phyloP scores from a whole-genome alignment of 257 asterid genomes.

The Prunella vulgaris region DNA sequence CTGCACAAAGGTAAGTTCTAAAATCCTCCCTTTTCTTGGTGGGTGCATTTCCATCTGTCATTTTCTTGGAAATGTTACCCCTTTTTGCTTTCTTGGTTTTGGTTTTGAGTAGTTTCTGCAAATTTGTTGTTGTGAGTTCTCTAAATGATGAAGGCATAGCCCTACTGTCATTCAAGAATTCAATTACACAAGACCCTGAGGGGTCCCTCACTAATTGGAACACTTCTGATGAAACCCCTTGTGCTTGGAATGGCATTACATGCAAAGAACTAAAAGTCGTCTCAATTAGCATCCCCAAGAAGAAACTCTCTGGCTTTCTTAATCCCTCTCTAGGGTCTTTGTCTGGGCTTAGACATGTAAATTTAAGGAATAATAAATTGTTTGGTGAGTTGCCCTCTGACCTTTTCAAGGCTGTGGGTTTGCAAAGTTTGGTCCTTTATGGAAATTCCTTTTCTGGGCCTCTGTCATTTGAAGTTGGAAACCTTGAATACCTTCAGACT shows the following conservation, averaged over 20 bases:
- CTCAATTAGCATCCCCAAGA: constrained; percentile 61
- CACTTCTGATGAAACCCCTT: constrained; percentile 68
- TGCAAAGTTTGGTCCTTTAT: constrained; percentile 84
- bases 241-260: constrained; percentile 91
- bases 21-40: constrained; percentile 1
- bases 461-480: constrained; percentile 61
- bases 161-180: constrained; percentile 56
- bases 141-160: constrained; percentile 71
- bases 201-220: constrained; percentile 74
- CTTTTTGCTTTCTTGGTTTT: constrained; percentile 29
- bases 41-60: constrained; percentile 22
- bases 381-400: constrained; percentile 39
- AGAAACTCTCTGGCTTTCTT: constrained; percentile 64
- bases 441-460: constrained; percentile 69
- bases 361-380: constrained; percentile 61
- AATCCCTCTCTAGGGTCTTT: constrained; percentile 72
- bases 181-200: constrained; percentile 58
- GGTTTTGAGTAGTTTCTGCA: constrained; percentile 22
- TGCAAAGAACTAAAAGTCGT: constrained; percentile 64
- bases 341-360: constrained; percentile 67
- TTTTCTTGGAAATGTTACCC: constrained; percentile 48
- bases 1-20: constrained; percentile 39
- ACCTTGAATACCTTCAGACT: constrained; percentile 53
- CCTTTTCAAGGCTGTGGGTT: constrained; percentile 48
- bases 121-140: constrained; percentile 39